Evolutionary conservation across 371 early-diverging fungal genomes (phyloP), one percentile per base, ranked within the genome.

Genomic region (Apophysomyces ossiformis): DNA sequence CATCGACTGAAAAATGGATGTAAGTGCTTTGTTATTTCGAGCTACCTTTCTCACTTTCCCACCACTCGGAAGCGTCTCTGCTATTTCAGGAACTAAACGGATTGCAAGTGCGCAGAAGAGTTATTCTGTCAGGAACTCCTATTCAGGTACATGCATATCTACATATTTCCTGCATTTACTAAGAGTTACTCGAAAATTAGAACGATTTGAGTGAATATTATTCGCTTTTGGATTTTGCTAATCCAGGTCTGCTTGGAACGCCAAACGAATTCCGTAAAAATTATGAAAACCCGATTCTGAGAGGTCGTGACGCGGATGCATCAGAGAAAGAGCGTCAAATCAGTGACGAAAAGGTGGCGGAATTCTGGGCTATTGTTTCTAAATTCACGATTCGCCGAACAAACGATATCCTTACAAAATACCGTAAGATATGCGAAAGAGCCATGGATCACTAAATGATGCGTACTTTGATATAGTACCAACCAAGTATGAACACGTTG

Each of bases 171-270:
- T n/a, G 26, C 37, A 35, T 9, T 18, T 37, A 39, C 16, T 58
- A 37, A 61, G 3, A 41, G 37, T 15, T 58, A 13, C 15, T 38
- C 4, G 1, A 58, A 58, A 32, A 50, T 26, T 67, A 90, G 86
- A 99, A 99, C 70, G 97, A 97, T 75, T 75, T 99, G 46, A 91
- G 92, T 37, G 99, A 99, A 78, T 97, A 98, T 72, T 98, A 96
- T 79, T 87, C 91, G 15, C 75, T 99, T 45, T 77, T 99, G 36
- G 95, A 96, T 61, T 98, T 98, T 70, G 95, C 96, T 2, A 94
- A 93, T 61, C 99, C 99, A 8, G 93, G 93, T 5, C 80, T 97
- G n/a, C 86, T 99, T n/a, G 99, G 99, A 41, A 88, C 95, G 5
- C 89, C 92, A 1, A 73, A 76, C 26, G 95, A 96, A 76, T 99